Conservation (phyloP, 495 filamentous ascomycete genomes). For the Podospora conica region DNA sequence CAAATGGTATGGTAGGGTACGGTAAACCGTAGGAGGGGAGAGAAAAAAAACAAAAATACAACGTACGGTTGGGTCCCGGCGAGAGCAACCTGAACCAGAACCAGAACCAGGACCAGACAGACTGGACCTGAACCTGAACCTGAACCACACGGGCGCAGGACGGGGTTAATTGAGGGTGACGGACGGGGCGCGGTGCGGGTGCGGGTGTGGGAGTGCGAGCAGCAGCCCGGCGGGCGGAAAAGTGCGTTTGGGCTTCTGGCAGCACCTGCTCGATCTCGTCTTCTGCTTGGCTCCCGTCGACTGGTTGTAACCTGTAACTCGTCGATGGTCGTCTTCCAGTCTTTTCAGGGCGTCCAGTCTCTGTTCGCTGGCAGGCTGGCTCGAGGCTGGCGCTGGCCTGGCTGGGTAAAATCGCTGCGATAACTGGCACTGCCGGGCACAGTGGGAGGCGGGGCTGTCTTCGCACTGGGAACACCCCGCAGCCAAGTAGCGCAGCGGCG, state of each 20-base stretch:
- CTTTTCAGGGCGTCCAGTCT: conserved; percentile 6
- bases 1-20: not conserved
- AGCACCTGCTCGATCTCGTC: conserved; percentile 17
- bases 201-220: conserved; percentile 20
- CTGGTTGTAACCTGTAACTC: not conserved
- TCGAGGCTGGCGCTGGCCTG: no score
- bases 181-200: not conserved
- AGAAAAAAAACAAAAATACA: conserved; percentile 16
- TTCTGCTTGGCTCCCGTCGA: conserved; percentile 27
- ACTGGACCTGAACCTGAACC: not conserved
- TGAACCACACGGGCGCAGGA: not conserved
- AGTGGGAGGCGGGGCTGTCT: conserved; percentile 13
- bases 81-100: conserved; percentile 5
- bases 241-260: conserved; percentile 25
- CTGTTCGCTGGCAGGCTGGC: no score
- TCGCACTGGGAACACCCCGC: not conserved
- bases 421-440: conserved; percentile 18
- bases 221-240: conserved; percentile 21
- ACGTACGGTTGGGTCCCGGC: conserved; percentile 16
- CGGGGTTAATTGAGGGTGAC: conserved; percentile 25
- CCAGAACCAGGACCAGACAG: not conserved
- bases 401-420: conserved; percentile 14
- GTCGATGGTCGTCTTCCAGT: no score
- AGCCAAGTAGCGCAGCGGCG: not conserved
- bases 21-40: no score